phyloP scores from a whole-genome alignment of 1,284 basidiomycete genomes.

The Phaffia rhodozyma region DNA sequence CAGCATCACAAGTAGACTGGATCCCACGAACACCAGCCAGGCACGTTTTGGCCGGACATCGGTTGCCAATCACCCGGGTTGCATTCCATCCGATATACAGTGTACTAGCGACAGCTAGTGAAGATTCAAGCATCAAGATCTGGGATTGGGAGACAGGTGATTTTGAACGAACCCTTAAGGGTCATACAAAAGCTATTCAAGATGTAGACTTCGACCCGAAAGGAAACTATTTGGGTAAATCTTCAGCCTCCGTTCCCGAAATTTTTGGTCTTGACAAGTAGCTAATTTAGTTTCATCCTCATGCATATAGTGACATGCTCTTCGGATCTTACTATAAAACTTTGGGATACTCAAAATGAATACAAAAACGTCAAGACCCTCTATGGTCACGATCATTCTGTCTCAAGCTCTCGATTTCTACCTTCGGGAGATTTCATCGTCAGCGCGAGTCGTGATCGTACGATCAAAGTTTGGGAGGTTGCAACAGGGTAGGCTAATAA shows the following conservation, averaged over 20 bases:
- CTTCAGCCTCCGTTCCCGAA: neutral
- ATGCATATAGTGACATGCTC: slow-evolving; percentile 61
- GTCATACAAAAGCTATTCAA: slow-evolving; percentile 77
- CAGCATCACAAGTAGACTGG: slow-evolving; percentile 58
- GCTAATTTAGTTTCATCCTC: neutral
- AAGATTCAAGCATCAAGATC: slow-evolving; percentile 77
- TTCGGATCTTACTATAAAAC: slow-evolving; percentile 75
- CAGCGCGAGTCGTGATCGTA: slow-evolving; percentile 73
- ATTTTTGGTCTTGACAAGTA: neutral
- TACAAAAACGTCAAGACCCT: slow-evolving; percentile 80
- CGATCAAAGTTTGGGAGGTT: slow-evolving; percentile 76
- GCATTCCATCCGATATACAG: slow-evolving; percentile 81
- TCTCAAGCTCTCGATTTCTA: slow-evolving; percentile 71
- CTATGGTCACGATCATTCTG: slow-evolving; percentile 80
- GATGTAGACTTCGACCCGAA: slow-evolving; percentile 80
- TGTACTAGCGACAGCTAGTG: slow-evolving; percentile 68
- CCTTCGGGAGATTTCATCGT: slow-evolving; percentile 72
- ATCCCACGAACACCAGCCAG: slow-evolving; percentile 65
- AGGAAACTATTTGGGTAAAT: slow-evolving; percentile 63
- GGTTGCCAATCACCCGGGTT: slow-evolving; percentile 60
- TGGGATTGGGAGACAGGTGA: slow-evolving; percentile 96
- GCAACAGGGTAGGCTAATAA: slow-evolving; percentile 53
- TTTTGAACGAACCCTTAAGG: slow-evolving; percentile 79
- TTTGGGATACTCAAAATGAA: slow-evolving; percentile 81
- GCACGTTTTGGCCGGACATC: slow-evolving; percentile 68